Evolutionary conservation across 2,329 filamentous ascomycete genomes (phyloP), one percentile per base, ranked within the genome.

Genomic region (Ploettnerulaceae sp.): DNA sequence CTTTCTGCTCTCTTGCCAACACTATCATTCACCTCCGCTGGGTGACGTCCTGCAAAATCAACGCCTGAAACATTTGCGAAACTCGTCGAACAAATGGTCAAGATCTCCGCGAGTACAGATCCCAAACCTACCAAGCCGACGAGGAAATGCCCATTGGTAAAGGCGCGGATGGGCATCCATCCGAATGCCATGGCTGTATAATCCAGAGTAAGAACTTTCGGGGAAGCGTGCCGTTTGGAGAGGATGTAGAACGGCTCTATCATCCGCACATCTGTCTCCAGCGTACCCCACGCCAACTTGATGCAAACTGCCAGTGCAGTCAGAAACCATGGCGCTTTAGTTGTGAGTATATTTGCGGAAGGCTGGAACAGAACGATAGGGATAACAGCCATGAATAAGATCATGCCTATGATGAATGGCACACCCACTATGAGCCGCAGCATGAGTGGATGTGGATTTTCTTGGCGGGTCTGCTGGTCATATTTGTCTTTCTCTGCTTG

Each of bases 221-320:
- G 71, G 0, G 80, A 76, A 3, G 84, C 83, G 53, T 84, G 77
- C 3, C 84, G 75, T 42, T 71, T 71, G 11, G 78, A 82, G 2
- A 89, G 74, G 49, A 86, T 77, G 61, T 82, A 86, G 60, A 84
- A 89, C 2, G 84, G 84, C 63, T 88, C 82, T 64, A 87, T 78
- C 73, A 87, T 82, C 32, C 84, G 80, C 36, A 87, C 73, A 20
- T 81, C 76, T 46, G 77, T 82, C 58, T 88, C 85, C 51, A 88
- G 70, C 3, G 78, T 76, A 50, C 75, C 75, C 84, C 83, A 89
- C 35, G 74, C 69, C 17, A 87, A 71, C 63, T 86, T 86, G 57
- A 88, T 74, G 47, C 72, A 65, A 15, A 86, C 81, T 1, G 83
- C 81, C 5, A 86, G 59, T 2, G 74, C 72, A 0, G 84, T 88